Evolutionary conservation across 768 basidiomycete species (phyloP), one percentile per base, ranked within the genome.

Genomic region (Suillus hirtellus): DNA sequence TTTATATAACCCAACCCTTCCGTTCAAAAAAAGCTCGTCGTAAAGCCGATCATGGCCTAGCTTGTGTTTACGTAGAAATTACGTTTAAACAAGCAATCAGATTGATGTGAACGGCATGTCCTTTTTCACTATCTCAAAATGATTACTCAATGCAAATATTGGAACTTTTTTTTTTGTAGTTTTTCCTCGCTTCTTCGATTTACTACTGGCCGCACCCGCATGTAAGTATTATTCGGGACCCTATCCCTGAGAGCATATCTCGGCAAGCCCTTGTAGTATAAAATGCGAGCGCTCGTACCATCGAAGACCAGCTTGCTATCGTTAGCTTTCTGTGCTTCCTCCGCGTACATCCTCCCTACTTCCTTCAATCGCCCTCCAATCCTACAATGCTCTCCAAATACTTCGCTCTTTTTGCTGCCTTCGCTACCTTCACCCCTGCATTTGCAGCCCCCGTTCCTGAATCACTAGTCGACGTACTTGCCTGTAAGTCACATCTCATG

Each of bases 381-480:
- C 24, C 17, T 1, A 58, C 10, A 2, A 58, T 58, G 56, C 11
- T 58, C 17, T 58, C 40, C 6, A 58, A 58, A 24, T 42, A 24
- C 5, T 19, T 58, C 6, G 40, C 56, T 9, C 40, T 58, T 11
- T 27, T 24, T 42, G 56, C 38, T 31, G 40, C 56, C 10, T 58
- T 42, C 10, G 24, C 40, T 19, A 17, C 56, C 7, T 6, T 42
- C 3, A 17, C 0, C 1, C 56, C 56, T 4, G 40, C 56, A 1
- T 19, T 58, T 8, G 56, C 56, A 42, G 38, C 40, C 17, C 56
- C 56, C 24, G 1, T 31, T 7, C 5, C 55, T 17, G 37, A 2
- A 15, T 0, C 3, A 0, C 3, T 15, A 0, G 4, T 2, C 11
- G 19, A 10, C 14, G 31, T 3, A 11, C 0, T 1, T n/a, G 31